Evolutionary conservation across 495 filamentous ascomycete species (phyloP).

Genomic region (Achaetomiella virescens): DNA sequence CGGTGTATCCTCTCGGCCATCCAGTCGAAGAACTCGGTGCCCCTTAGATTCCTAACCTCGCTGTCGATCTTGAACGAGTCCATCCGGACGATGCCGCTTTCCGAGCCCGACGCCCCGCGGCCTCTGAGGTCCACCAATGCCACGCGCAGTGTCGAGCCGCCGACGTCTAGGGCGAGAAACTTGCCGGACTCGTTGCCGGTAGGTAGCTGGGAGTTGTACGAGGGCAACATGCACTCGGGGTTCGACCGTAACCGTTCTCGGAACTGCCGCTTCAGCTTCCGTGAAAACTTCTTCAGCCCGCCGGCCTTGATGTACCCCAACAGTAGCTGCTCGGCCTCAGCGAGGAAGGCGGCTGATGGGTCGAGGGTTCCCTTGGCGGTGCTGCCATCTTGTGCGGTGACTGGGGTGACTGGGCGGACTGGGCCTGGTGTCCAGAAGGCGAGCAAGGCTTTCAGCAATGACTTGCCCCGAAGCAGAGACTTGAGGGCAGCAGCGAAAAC

Average conservation of each 20-base stretch:
- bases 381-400: slow-evolving; percentile 32
- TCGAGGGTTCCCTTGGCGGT: slow-evolving; percentile 4
- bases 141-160: slow-evolving; percentile 75
- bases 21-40: slow-evolving; percentile 67
- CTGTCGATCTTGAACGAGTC: slow-evolving; percentile 47
- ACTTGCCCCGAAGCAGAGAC: slow-evolving; percentile 47
- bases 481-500: slow-evolving; percentile 38
- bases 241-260: slow-evolving; percentile 40
- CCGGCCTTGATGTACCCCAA: slow-evolving; percentile 32
- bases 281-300: slow-evolving; percentile 35
- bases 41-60: slow-evolving; percentile 38
- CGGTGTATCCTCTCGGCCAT: slow-evolving; percentile 70
- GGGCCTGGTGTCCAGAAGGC: slow-evolving; percentile 36
- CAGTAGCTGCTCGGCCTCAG: slow-evolving; percentile 33
- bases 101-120: slow-evolving; percentile 23
- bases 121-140: slow-evolving; percentile 64
- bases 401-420: slow-evolving; percentile 29
- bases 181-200: slow-evolving; percentile 63
- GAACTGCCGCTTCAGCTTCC: slow-evolving; percentile 43
- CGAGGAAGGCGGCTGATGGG: slow-evolving; percentile 25
- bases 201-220: slow-evolving; percentile 67
- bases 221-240: slow-evolving; percentile 50
- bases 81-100: slow-evolving; percentile 40
- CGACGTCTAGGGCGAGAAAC: slow-evolving; percentile 56
- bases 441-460: slow-evolving; percentile 45